Percentiles rank a stretch among this genome's conserved stretches.
Evolutionary conservation across 768 basidiomycete genomes (phyloP).

Genomic region (Suillus placidus): DNA sequence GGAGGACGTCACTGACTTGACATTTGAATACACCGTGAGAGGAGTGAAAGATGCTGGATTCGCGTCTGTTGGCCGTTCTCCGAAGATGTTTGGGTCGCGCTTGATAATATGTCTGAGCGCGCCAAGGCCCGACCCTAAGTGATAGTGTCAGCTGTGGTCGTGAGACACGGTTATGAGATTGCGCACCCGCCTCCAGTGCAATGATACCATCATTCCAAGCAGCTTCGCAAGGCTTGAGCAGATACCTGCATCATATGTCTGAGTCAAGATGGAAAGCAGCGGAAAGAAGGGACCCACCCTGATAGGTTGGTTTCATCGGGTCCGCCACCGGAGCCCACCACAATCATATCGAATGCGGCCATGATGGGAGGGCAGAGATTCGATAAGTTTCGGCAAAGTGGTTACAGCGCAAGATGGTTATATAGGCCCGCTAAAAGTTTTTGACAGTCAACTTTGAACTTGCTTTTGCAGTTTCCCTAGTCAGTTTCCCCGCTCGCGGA

Average conservation of each 20-base stretch:
- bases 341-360: conserved; percentile 69
- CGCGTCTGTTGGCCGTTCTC: conserved; percentile 18
- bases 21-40: conserved; percentile 32
- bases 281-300: conserved; percentile 54
- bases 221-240: conserved; percentile 69
- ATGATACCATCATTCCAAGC: conserved; percentile 83
- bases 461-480: conserved; percentile 9
- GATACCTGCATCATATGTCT: conserved; percentile 57
- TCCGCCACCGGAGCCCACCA: conserved; percentile 86
- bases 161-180: conserved; percentile 11
- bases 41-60: conserved; percentile 24
- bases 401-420: conserved; percentile 6
- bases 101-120: conserved; percentile 66
- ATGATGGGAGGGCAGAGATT: conserved; percentile 36
- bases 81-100: conserved; percentile 58
- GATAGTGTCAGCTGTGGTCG: conserved; percentile 2
- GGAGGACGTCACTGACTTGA: conserved; percentile 30
- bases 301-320: conserved; percentile 89
- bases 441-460: conserved; percentile 9
- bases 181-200: conserved; percentile 83
- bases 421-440: conserved; percentile 9
- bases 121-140: conserved; percentile 82
- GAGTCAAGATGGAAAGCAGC: conserved; percentile 17
- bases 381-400: neutral
- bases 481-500: conserved; percentile 8